phyloP scores from a whole-genome alignment of 805 yeast genomes.

The Wickerhamiella kurtzmanii region DNA sequence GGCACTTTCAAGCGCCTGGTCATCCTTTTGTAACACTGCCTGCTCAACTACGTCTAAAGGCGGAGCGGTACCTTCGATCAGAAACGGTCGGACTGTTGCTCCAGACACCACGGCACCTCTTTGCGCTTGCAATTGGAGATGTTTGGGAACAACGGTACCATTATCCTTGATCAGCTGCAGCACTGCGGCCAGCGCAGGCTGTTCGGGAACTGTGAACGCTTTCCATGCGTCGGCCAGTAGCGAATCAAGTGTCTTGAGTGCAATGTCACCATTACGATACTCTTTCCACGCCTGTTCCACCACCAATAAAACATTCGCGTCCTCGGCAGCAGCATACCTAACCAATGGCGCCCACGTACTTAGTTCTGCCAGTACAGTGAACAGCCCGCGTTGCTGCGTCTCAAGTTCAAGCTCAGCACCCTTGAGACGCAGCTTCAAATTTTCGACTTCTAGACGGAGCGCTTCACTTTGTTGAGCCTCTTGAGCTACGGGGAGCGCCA shows the following conservation, averaged over 20 bases:
- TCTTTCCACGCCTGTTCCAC: neutral
- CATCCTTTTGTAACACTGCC: neutral
- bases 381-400: neutral
- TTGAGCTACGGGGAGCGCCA: neutral
- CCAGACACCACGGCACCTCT: neutral
- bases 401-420: constrained; percentile 6
- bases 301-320: neutral
- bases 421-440: constrained; percentile 1
- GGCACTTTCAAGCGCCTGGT: neutral
- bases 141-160: neutral
- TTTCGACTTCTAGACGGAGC: neutral
- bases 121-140: neutral
- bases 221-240: neutral
- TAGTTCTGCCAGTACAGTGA: neutral
- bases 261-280: neutral
- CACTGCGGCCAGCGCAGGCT: neutral
- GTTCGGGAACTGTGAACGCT: neutral
- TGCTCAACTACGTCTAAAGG: neutral
- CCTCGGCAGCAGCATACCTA: neutral
- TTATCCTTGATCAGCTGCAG: neutral
- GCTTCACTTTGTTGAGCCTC: neutral
- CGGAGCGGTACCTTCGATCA: neutral
- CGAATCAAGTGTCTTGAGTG: neutral
- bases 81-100: neutral
- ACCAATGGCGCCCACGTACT: neutral